These are phyloP conservation scores for Candida cerambycidarum DNA, from an alignment of 805 yeast genomes.

Conservation along the genomic window DNA sequence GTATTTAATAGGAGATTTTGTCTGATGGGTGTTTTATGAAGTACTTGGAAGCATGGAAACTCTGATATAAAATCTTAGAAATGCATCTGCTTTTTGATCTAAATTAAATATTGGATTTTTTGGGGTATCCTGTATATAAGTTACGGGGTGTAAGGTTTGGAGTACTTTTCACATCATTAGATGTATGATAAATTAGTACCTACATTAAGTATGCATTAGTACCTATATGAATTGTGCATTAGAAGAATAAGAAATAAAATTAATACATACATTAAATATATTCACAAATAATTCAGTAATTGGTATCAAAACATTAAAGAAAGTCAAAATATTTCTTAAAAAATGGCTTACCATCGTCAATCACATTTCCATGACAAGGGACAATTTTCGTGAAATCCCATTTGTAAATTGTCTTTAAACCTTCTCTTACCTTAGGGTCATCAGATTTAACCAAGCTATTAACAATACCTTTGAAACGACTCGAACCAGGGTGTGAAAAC, in stretches of 20 bases:
- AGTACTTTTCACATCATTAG: too few species aligned
- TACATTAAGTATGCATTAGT: too few species aligned
- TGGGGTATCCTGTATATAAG: background rate
- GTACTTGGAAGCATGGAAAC: too few species aligned
- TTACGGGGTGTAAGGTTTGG: background rate
- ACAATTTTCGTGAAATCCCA: constrained; percentile 54
- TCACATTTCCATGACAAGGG: constrained; percentile 59
- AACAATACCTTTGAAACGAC: constrained; percentile 9
- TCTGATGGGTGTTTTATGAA: too few species aligned
- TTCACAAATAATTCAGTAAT: too few species aligned
- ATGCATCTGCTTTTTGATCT: too few species aligned
- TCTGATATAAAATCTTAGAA: too few species aligned
- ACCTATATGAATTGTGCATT: too few species aligned
- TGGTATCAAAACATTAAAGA: background rate
- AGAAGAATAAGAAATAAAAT: too few species aligned
- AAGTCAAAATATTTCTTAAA: constrained; percentile 21
- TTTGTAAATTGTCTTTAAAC: constrained; percentile 27
- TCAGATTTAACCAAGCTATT: constrained; percentile 10
- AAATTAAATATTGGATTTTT: too few species aligned
- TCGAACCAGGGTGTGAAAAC: constrained; percentile 37
- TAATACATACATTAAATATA: background rate
- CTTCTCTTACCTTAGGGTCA: constrained; percentile 11
- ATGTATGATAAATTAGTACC: too few species aligned
- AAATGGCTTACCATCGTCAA: constrained; percentile 38
- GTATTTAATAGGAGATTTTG: too few species aligned